Evolutionary conservation across 306 rosid species (phyloP), one percentile per base, ranked within the genome.

Genomic region (Boehmeria nivea): DNA sequence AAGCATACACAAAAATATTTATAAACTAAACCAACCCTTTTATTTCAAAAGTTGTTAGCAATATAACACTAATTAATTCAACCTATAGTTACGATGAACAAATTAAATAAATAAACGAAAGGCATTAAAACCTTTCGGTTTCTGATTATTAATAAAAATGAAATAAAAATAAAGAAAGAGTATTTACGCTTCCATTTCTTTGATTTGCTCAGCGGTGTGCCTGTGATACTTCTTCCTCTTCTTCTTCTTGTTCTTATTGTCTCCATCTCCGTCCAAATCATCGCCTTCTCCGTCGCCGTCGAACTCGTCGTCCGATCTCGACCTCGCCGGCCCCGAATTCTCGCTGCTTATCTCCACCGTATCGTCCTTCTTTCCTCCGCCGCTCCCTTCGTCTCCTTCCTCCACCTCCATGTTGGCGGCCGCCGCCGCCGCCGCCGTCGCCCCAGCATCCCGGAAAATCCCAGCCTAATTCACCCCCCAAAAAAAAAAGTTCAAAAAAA

Each of bases 181-280:
- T 0, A 55, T 60, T 68, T 51, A 86, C 96, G 94, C 86, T 83
- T 93, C 99, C 99, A 93, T 87, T 78, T 83, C 94, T 85, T 85
- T 74, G 76, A 87, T 93, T 66, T 93, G 96, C 15, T 87, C 86
- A 14, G 81, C 72, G 22, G 96, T 93, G 75, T 93, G 99, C 23
- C 99, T 64, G 21, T 93, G 99, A 69, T 93, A 93, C 68, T 93
- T 93, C 76, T 93, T 93, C 47, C 95, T 83, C 58, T 80, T 93
- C 80, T 87, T 91, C 59, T 78, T 79, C 49, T 77, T 88, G 23
- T 49, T 74, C 60, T 73, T 78, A 48, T 74, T 51, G 33, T 43
- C 67, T 12, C 14, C 80, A 0, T 66, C 36, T 28, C 44, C 62
- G 19, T 13, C 78, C 0, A 64, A 83, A 19, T 69, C 94, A 12